Evolutionary conservation across 2,329 filamentous ascomycete species (phyloP).

Genomic region (Onygenales sp.): DNA sequence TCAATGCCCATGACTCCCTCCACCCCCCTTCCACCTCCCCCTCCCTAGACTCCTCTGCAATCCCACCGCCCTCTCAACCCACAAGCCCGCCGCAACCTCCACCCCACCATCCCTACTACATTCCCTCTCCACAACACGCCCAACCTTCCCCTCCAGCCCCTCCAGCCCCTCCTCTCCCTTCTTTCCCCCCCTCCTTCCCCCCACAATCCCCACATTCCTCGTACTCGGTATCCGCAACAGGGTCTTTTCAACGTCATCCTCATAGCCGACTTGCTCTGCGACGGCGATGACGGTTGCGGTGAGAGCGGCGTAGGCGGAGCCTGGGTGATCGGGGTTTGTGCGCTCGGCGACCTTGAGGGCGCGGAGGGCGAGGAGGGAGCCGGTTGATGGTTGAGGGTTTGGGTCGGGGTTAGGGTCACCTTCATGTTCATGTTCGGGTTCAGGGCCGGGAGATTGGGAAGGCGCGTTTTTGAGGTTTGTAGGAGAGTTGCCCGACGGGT

Average conservation of each 20-base stretch:
- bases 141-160: conserved; percentile 40
- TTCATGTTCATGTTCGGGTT: too few species aligned
- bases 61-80: conserved; percentile 43
- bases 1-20: conserved; percentile 3
- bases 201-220: conserved; percentile 12
- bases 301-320: conserved; percentile 73
- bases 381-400: conserved; percentile 23
- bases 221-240: conserved; percentile 68
- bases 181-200: conserved; percentile 24
- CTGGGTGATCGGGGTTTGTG: conserved; percentile 27
- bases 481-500: too few species aligned
- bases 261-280: conserved; percentile 64
- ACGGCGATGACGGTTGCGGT: conserved; percentile 68
- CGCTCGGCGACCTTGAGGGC: conserved; percentile 24
- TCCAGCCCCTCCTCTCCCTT: background rate
- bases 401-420: background rate
- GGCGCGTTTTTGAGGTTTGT: conserved; percentile 3
- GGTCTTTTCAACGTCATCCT: conserved; percentile 70
- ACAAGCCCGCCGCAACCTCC: conserved; percentile 35
- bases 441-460: too few species aligned
- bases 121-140: conserved; percentile 51
- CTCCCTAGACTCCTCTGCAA: conserved; percentile 38
- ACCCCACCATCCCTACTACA: conserved; percentile 36
- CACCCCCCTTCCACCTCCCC: conserved; percentile 18
- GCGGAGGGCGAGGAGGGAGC: conserved; percentile 32